A percentile compares a stretch with the other conserved stretches of the same genome.
Conservation (phyloP, 1,284 basidiomycete genomes). For the Neonothopanus nambi region DNA sequence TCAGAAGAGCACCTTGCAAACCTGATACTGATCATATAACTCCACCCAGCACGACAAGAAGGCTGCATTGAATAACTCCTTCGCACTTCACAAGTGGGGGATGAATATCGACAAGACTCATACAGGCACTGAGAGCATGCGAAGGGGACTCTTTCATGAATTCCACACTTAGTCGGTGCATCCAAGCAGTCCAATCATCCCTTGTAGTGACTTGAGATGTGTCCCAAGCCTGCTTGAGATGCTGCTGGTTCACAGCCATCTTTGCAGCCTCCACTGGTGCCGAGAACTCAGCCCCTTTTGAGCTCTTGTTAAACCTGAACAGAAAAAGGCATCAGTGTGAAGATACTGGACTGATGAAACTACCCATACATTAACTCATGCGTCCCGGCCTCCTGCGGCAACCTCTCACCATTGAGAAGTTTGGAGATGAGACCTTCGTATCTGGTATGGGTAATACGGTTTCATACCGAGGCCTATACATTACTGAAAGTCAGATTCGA, state of each 20-base stretch:
- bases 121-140: conserved; percentile 94
- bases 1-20: conserved; percentile 34
- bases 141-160: conserved; percentile 99
- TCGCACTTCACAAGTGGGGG: conserved; percentile 88
- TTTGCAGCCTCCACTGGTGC: conserved; percentile 83
- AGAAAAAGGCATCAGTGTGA: not conserved
- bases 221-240: conserved; percentile 98
- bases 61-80: conserved; percentile 97
- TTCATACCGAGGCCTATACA: conserved; percentile 72
- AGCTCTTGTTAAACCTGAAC: conserved; percentile 54
- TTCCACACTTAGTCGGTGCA: conserved; percentile 91
- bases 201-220: conserved; percentile 76
- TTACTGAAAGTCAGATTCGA: not conserved
- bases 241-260: conserved; percentile 96
- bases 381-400: conserved; percentile 75
- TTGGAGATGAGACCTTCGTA: conserved; percentile 91
- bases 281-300: conserved; percentile 67
- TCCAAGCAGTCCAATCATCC: conserved; percentile 97
- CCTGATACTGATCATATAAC: conserved; percentile 95
- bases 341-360: not conserved
- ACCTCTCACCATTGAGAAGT: conserved; percentile 88
- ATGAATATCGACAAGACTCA: conserved; percentile 91
- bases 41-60: conserved; percentile 99
- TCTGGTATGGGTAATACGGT: conserved; percentile 80
- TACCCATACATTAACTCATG: conserved; percentile 57